phyloP scores from a whole-genome alignment of 305 asterid species.

The Andrographis paniculata region DNA sequence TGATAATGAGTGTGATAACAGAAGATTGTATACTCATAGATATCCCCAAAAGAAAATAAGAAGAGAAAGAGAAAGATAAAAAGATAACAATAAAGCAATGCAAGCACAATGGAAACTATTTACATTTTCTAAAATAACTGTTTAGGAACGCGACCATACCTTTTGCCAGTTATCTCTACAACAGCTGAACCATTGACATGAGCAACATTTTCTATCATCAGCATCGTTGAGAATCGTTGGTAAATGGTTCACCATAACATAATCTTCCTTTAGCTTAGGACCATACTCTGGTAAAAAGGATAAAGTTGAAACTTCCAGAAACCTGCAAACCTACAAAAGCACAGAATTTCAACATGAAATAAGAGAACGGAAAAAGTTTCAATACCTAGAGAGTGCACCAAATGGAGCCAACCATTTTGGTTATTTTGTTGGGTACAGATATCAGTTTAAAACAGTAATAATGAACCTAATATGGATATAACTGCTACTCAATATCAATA shows the following conservation, averaged over 20 bases:
- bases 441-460: constrained; percentile 18
- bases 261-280: constrained; percentile 95
- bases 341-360: constrained; percentile 14
- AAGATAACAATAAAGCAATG: background rate
- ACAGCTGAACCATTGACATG: constrained; percentile 71
- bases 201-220: constrained; percentile 50
- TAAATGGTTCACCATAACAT: constrained; percentile 86
- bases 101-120: constrained; percentile 8
- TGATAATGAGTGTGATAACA: background rate
- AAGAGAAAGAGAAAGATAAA: background rate
- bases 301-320: constrained; percentile 89
- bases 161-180: constrained; percentile 96
- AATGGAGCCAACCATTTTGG: too few species aligned
- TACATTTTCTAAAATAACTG: constrained; percentile 7
- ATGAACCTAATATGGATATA: background rate
- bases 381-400: constrained; percentile 1
- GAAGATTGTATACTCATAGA: constrained; percentile 6
- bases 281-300: constrained; percentile 92
- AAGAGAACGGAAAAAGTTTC: constrained; percentile 22
- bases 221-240: constrained; percentile 45
- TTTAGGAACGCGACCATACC: constrained; percentile 23
- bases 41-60: background rate
- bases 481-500: constrained; percentile 10
- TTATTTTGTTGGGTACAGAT: constrained; percentile 6
- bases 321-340: constrained; percentile 70